These are phyloP conservation scores for Cyanidiococcus yangmingshanensis DNA, from an alignment of 23 red algal genomes.

Conservation along the genomic window DNA sequence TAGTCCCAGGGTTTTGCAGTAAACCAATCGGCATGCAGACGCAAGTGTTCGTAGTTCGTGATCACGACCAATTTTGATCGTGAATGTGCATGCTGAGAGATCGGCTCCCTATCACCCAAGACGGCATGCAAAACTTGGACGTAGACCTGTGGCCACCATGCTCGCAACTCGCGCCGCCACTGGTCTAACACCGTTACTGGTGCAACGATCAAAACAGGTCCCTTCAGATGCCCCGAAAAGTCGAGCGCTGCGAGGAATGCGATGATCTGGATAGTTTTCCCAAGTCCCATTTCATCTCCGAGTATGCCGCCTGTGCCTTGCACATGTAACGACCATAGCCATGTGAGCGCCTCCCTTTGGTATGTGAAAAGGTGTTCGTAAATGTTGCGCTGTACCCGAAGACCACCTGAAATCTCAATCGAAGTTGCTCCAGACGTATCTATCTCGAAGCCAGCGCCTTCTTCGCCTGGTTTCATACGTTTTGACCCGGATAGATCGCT, in stretches of 20 bases:
- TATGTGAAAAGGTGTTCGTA: constrained; percentile 24
- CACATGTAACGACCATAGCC: constrained; percentile 81
- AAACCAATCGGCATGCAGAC: constrained; percentile 34
- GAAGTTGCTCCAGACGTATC: too few relatives aligned
- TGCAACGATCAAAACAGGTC: constrained; percentile 48
- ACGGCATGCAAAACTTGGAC: constrained; percentile 46
- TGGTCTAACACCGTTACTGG: constrained; percentile 79
- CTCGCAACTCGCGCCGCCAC: constrained; percentile 78
- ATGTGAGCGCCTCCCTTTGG: constrained; percentile 36
- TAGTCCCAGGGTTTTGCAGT: constrained; percentile 47
- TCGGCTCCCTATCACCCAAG: neutral
- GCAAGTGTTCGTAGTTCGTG: constrained; percentile 88
- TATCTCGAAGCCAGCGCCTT: too few relatives aligned
- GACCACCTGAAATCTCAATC: constrained; percentile 9
- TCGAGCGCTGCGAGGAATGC: constrained; percentile 74
- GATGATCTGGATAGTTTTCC: constrained; percentile 60
- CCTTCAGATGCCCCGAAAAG: constrained; percentile 53
- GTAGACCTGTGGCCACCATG: constrained; percentile 66
- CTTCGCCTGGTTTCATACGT: too few relatives aligned
- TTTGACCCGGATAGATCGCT: too few relatives aligned
- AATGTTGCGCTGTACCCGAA: constrained; percentile 7
- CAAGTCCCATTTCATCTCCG: constrained; percentile 83
- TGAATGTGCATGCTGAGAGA: neutral
- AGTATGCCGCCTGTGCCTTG: constrained; percentile 85
- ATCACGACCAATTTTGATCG: constrained; percentile 44